phyloP scores from a whole-genome alignment of 2,329 filamentous ascomycete species.

The Tolypocladium nubicola region DNA sequence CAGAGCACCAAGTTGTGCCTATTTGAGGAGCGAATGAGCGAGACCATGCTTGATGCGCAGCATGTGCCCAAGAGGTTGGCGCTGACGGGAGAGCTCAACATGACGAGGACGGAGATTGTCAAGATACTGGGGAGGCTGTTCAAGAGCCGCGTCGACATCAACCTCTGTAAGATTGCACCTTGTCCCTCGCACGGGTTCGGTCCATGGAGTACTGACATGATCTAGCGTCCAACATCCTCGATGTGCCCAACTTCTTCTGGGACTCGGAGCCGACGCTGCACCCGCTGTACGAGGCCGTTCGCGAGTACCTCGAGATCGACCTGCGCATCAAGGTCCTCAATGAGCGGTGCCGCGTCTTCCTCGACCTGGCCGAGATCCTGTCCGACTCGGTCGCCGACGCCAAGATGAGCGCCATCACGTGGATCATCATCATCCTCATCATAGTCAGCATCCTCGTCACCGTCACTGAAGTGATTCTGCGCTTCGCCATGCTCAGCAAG shows the following conservation, averaged over 20 bases:
- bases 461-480: conserved; percentile 74
- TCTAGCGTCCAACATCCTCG: conserved; percentile 83
- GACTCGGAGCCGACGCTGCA: conserved; percentile 91
- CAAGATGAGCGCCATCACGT: conserved; percentile 93
- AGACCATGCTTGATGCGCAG: conserved; percentile 88
- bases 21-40: conserved; percentile 92
- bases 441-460: conserved; percentile 85
- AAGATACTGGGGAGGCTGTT: conserved; percentile 85
- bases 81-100: conserved; percentile 78
- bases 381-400: conserved; percentile 86
- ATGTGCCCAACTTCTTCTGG: conserved; percentile 98
- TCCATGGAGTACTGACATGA: background rate
- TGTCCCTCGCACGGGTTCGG: background rate
- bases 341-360: conserved; percentile 90
- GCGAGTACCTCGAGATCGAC: conserved; percentile 96
- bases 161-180: conserved; percentile 61
- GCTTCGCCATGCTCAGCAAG: conserved; percentile 62
- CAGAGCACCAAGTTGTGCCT: conserved; percentile 95
- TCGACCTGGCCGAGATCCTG: conserved; percentile 90
- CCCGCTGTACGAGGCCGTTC: conserved; percentile 85
- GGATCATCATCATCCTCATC: conserved; percentile 96
- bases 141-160: conserved; percentile 91
- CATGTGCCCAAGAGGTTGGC: conserved; percentile 84
- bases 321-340: conserved; percentile 94
- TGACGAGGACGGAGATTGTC: conserved; percentile 86